Conservation (phyloP, 441 rosid species). For the Euphorbia schlechtendalii region DNA sequence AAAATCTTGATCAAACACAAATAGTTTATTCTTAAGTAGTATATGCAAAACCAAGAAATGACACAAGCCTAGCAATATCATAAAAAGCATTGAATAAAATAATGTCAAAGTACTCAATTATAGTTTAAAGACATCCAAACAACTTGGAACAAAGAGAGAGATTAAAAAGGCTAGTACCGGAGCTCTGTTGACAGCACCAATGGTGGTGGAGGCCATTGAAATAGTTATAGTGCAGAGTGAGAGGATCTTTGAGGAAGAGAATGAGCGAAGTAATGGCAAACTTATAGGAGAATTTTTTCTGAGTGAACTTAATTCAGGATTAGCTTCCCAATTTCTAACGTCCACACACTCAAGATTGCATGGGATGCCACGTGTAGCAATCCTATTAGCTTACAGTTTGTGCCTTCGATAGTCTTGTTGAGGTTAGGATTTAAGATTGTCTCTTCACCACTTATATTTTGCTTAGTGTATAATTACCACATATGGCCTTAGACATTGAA, state of each 20-base stretch:
- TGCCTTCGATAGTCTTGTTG: conserved; percentile 5
- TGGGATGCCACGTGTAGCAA: conserved; percentile 35
- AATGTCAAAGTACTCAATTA: too few species aligned
- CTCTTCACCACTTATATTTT: conserved; percentile 25
- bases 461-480: conserved; percentile 23
- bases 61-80: too few species aligned
- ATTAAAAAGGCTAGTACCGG: conserved; percentile 43
- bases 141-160: too few species aligned
- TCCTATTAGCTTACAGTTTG: neutral
- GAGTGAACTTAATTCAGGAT: conserved; percentile 20
- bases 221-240: neutral
- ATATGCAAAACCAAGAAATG: too few species aligned
- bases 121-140: too few species aligned
- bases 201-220: conserved; percentile 67
- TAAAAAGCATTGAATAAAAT: too few species aligned
- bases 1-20: too few species aligned
- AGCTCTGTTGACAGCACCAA: conserved; percentile 61
- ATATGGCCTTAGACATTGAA: conserved; percentile 2
- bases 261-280: neutral
- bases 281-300: conserved; percentile 23
- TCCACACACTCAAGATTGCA: conserved; percentile 51
- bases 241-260: conserved; percentile 12
- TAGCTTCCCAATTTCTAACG: conserved; percentile 19
- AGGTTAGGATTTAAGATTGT: conserved; percentile 20
- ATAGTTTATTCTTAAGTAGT: too few species aligned